phyloP scores from a whole-genome alignment of 1,139 yeast genomes.

The Kluyveromyces sp. region DNA sequence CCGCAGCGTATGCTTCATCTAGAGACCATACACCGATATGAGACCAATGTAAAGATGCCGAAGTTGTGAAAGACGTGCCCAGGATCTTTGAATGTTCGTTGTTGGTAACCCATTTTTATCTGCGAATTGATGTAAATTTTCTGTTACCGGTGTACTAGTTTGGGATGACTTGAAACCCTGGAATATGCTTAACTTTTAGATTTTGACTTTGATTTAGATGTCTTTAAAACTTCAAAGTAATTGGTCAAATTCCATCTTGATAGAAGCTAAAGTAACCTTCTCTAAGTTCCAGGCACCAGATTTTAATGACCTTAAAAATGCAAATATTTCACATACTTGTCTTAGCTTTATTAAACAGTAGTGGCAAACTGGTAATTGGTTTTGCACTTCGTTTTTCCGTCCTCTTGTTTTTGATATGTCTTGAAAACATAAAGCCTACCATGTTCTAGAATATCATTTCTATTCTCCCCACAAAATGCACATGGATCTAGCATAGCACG shows the following conservation, averaged over 20 bases:
- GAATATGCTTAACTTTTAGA: conserved; percentile 1
- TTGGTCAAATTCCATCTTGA: conserved; percentile 13
- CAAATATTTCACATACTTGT: conserved; percentile 69
- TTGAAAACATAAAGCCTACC: conserved; percentile 69
- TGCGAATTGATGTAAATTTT: conserved; percentile 9
- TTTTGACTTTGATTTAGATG: neutral
- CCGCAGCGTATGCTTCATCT: conserved; percentile 28
- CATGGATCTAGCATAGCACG: conserved; percentile 72
- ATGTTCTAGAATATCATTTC: conserved; percentile 64
- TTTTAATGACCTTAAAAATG: conserved; percentile 60
- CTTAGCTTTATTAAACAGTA: conserved; percentile 75
- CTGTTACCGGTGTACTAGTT: conserved; percentile 7
- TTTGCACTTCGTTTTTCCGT: conserved; percentile 27
- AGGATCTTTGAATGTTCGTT: conserved; percentile 37
- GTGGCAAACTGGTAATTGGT: conserved; percentile 69
- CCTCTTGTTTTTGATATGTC: conserved; percentile 22
- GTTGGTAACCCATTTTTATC: conserved; percentile 22
- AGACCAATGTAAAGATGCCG: conserved; percentile 75
- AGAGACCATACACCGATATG: conserved; percentile 53
- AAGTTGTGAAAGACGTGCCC: conserved; percentile 51
- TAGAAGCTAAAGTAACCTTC: conserved; percentile 25
- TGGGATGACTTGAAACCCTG: neutral
- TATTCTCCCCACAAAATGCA: conserved; percentile 70
- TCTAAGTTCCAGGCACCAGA: conserved; percentile 44
- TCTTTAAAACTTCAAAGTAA: conserved; percentile 1